Base-by-base conservation (phyloP, 805 yeast genomes). In the Schwanniomyces sp. region DNA sequence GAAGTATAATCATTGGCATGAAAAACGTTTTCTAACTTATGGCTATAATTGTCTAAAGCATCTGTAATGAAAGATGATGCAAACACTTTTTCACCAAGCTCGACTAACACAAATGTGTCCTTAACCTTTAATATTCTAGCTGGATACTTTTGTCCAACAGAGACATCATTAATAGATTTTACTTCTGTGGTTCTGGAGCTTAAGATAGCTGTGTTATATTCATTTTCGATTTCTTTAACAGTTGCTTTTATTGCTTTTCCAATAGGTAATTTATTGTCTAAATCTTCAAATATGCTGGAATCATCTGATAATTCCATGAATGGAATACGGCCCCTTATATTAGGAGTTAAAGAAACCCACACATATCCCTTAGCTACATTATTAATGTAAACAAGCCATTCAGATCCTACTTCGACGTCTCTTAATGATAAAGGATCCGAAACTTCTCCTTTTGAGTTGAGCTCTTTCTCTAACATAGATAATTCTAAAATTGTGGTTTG, bases 41-140 rank as follows among this genome's bases (percentile, higher is more conserved):
- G 67, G 30, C 82, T 72, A 62, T 80, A 88, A 61, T 86, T 86
- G 58, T 84, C 80, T 54, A 87, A 70, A 5, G 95, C 90, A 63
- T 90, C 96, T 2, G 94, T 83, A 44, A 86, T 79, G 59, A 78
- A 82, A 3, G 94, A 77, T 46, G 84, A 74, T 3, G 86, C 91
- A 29, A 77, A 75, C 8, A 85, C 72, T 40, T 73, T 75, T 29
- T 75, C 75, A n/a, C 90, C 87, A 40, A 90, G 66, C 51, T 86
- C 87, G 38, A 89, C 85, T 54, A 86, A 65, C 36, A 88, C 83
- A 54, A 76, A 81, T 38, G 78, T 75, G 10, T 81, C 85, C 44
- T 76, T 70, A 2, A 86, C 78, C 55, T 77, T 82, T 46, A 81
- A 58, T 11, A 90, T 72, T 59, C 82, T 79, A 6, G 84, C 90